Evolutionary conservation across 768 basidiomycete genomes (phyloP).

Genomic region (Termitomyces sp.): DNA sequence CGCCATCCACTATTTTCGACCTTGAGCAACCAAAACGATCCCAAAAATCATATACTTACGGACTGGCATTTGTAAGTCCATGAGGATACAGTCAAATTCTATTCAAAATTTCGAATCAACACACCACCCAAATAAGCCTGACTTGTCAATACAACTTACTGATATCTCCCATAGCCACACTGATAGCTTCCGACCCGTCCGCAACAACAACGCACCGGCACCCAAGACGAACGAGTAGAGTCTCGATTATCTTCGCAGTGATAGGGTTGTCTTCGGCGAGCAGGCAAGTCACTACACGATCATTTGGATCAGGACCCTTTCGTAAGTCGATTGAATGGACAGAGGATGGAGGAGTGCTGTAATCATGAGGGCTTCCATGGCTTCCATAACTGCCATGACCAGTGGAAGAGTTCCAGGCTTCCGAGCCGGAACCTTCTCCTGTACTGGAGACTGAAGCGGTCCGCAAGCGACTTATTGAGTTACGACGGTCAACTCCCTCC

Average conservation of each 20-base stretch:
- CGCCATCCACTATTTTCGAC: constrained; percentile 71
- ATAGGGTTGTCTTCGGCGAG: constrained; percentile 98
- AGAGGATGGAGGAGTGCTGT: constrained; percentile 74
- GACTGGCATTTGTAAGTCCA: constrained; percentile 95
- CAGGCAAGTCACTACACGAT: constrained; percentile 88
- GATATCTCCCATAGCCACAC: constrained; percentile 96
- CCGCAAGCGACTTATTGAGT: constrained; percentile 80
- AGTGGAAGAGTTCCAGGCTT: constrained; percentile 59
- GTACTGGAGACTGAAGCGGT: constrained; percentile 82
- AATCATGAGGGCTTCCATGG: constrained; percentile 31
- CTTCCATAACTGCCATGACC: constrained; percentile 45
- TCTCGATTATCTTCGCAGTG: constrained; percentile 96
- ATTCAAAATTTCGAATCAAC: constrained; percentile 16
- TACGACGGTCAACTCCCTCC: constrained; percentile 71
- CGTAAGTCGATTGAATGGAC: constrained; percentile 81
- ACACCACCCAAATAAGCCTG: constrained; percentile 1
- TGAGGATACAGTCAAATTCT: constrained; percentile 96
- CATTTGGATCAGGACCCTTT: constrained; percentile 71
- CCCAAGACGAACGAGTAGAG: constrained; percentile 86
- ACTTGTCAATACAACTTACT: constrained; percentile 49
- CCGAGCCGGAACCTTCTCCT: constrained; percentile 75
- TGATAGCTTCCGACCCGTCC: constrained; percentile 95
- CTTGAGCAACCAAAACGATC: neutral
- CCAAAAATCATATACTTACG: constrained; percentile 41
- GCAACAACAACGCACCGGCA: constrained; percentile 94